These are phyloP conservation scores for Lactarius tabidus DNA, from an alignment of 768 basidiomycete genomes.

Conservation along the genomic window DNA sequence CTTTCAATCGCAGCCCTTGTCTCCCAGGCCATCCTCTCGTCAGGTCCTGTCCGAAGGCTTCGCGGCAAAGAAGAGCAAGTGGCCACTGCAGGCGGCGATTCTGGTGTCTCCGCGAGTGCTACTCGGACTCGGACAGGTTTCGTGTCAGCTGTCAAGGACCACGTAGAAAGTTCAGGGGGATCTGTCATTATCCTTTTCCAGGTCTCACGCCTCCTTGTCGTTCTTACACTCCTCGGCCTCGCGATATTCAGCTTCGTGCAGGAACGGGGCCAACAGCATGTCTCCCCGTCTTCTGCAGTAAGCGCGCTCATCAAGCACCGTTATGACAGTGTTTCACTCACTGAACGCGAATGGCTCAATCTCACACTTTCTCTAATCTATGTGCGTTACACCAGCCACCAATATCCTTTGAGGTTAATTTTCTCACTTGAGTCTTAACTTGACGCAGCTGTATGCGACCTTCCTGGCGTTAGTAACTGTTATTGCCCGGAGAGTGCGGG, in stretches of 20 bases:
- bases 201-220: constrained; percentile 42
- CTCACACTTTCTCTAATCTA: constrained; percentile 32
- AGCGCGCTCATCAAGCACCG: constrained; percentile 9
- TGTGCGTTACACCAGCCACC: constrained; percentile 32
- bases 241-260: constrained; percentile 42
- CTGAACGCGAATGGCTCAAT: constrained; percentile 21
- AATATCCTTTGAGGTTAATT: neutral
- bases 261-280: constrained; percentile 29
- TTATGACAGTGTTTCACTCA: neutral
- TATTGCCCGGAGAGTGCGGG: constrained; percentile 7
- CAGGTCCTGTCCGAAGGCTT: neutral
- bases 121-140: constrained; percentile 9
- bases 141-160: constrained; percentile 26
- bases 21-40: neutral
- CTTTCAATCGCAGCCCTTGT: constrained; percentile 10
- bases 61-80: neutral
- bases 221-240: constrained; percentile 46
- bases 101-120: neutral
- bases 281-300: neutral
- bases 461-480: constrained; percentile 27
- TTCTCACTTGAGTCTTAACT: neutral
- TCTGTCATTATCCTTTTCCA: constrained; percentile 44
- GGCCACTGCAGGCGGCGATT: neutral
- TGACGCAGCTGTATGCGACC: constrained; percentile 24
- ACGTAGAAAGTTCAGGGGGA: constrained; percentile 45